Base-by-base conservation (phyloP, 139 green algal genomes). In the Chlorella ohadii region DNA sequence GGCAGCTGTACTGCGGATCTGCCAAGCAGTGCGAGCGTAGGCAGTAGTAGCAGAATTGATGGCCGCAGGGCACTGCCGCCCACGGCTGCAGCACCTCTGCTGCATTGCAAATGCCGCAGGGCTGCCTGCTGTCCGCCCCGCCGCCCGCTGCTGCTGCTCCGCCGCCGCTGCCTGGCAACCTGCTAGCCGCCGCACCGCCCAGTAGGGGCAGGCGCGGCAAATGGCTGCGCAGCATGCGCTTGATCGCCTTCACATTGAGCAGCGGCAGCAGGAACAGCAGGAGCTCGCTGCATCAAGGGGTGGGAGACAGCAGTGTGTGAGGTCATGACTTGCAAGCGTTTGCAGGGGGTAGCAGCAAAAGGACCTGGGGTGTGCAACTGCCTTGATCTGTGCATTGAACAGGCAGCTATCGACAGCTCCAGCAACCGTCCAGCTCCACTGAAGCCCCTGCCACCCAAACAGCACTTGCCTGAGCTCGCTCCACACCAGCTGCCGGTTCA, bases 31-130 rank as follows among this genome's bases (percentile, higher is more conserved):
- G 72, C 23, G 84, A 74, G 0, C 89, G 64, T 57, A 98, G 81
- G 87, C 96, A 98, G 77, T 97, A 98, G 89, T 98, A 98, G 82
- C 96, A 98, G 85, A 95, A 98, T 4, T 84, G 27, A 78, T 98
- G 94, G 20, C 79, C 36, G 89, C 96, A 98, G 0, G 96, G 96
- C n/a, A 93, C n/a, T 12, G 96, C 95, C 6, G 80, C 66, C 63
- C 87, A 94, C 0, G 94, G 91, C 39, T 88, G 68, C 17, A 92
- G 78, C 20, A 94, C 86, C 4, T 94, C 86, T 2, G 59, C 47
- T 6, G 68, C 59, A 28, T 85, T 79, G 79, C 93, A 98, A n/a
- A 95, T 82, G 55, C 67, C 65, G 74, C 90, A 93, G 27, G 72
- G 41, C 33, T 79, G 64, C 16, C 55, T 33, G 47, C 34, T 79